Evolutionary conservation across 257 asterid genomes (phyloP), one percentile per base, ranked within the genome.

Genomic region (Nicotiana paniculata): DNA sequence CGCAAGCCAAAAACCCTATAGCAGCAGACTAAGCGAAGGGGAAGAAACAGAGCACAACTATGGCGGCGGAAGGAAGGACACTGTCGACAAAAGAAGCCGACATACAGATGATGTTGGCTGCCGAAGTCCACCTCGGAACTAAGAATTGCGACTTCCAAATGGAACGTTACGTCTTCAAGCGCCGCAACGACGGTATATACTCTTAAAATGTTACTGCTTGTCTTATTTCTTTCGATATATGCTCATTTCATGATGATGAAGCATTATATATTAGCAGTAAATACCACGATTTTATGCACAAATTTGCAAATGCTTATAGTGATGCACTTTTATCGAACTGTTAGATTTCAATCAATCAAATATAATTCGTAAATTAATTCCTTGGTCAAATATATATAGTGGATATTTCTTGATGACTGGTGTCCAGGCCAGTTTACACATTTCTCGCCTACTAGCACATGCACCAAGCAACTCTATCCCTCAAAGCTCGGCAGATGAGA

Each of bases 31-130:
- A 59, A 8, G 66, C 5, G 66, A 51, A 16, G 46, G 9, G 26
- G 39, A 74, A 7, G 63, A 75, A 51, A 26, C 26, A 55, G 57
- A 68, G 61, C 2, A 3, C 79, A 72, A 46, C 2, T 17, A 81
- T 81, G 84, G 80, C 84, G 80, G 58, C 84, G 15, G 84, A 33
- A 32, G 58, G 33, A 21, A 77, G 76, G 10, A 67, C 30, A 37
- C 69, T 83, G 4, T 83, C 85, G 9, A 77, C 85, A 17, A 83
- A 83, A 62, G 85, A 83, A 62, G 81, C 85, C 3, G 85, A 83
- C 12, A 83, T 83, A 35, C 85, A 83, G 77, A 33, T 83, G 85
- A 83, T 83, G 85, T 65, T 83, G 82, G 85, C 85, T 32, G 85
- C 85, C 35, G 82, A 83, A 63, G 85, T 83, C 6, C 85, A 83